Base-by-base conservation (phyloP, 2,329 filamentous ascomycete species). In the Fusarium pilosicola region DNA sequence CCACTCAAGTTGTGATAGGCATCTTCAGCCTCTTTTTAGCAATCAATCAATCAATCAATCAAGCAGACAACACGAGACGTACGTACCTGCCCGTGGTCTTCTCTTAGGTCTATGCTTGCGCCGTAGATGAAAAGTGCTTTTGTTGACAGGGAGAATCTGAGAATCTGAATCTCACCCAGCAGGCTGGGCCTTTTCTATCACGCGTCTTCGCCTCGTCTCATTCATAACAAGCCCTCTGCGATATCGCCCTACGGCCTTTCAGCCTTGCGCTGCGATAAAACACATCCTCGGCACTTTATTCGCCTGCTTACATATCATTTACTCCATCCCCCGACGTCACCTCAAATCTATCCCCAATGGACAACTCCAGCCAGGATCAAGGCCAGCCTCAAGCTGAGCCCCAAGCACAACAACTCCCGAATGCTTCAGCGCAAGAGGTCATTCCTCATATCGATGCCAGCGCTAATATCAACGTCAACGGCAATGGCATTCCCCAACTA, bases 401-500 rank as follows among this genome's bases (percentile, higher is more conserved):
- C 61, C 72, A 75, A 49, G 48, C 51, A 44, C 72, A 76, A 57
- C 75, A 78, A 41, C 62, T 69, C 41, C 66, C 65, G 45, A 67
- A 70, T 59, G 52, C 60, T 39, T 62, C 69, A 38, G 56, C 60
- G 14, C 48, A 59, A 20, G 36, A 51, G 30, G 46, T 12, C 52
- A 60, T 71, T 34, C 58, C 70, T 57, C 34, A 60, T 18, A 49
- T 71, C 20, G 70, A 75, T 39, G 28, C 62, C 48, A 52, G 24
- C 49, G 34, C 46, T 58, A 63, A 56, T 39, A 52, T 59, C 52
- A 74, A 71, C 48, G 67, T 62, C 30, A 64, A 73, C 62, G 67
- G 58, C 52, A 75, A 73, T 52, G 71, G 60, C 24, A 70, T 76
- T 20, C 59, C 74, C 22, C 79, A 74, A 22, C 65, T 79, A 39